Percentiles rank a stretch among this genome's conserved stretches.
phyloP scores from a whole-genome alignment of 2,329 filamentous ascomycete genomes.

The Samsoniella hepiali region DNA sequence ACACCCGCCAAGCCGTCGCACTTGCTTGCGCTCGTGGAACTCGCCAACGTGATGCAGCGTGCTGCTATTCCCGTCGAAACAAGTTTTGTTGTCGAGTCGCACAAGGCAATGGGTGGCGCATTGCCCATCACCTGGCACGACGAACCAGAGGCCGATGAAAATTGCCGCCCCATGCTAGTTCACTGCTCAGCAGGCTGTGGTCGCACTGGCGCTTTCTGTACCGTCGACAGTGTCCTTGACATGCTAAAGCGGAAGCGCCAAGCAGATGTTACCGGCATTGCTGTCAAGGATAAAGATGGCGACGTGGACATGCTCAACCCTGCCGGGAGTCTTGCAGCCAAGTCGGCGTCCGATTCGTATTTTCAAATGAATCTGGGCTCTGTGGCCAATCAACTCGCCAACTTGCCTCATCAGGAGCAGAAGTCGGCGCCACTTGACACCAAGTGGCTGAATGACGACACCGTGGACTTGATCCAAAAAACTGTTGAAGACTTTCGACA shows the following conservation, averaged over 20 bases:
- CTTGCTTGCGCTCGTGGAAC: conserved; percentile 82
- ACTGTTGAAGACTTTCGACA: conserved; percentile 88
- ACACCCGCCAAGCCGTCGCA: conserved; percentile 85
- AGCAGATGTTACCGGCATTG: conserved; percentile 28
- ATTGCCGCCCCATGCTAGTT: conserved; percentile 72
- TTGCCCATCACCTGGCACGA: conserved; percentile 47
- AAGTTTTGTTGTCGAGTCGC: conserved; percentile 33
- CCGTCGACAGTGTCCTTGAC: conserved; percentile 91
- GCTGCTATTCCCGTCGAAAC: conserved; percentile 49
- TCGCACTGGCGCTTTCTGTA: conserved; percentile 93
- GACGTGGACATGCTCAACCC: conserved; percentile 45
- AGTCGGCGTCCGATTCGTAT: conserved; percentile 19
- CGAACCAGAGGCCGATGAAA: conserved; percentile 55
- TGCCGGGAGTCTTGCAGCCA: conserved; percentile 31
- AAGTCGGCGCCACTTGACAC: conserved; percentile 39
- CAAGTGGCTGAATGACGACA: conserved; percentile 66
- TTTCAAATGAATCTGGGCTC: conserved; percentile 11
- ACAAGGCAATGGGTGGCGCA: conserved; percentile 27
- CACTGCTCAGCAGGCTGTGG: conserved; percentile 97
- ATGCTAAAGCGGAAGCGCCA: conserved; percentile 85
- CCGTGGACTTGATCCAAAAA: conserved; percentile 74
- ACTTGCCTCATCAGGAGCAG: conserved; percentile 9
- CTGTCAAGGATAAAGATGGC: conserved; percentile 35
- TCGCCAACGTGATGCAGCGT: conserved; percentile 72
- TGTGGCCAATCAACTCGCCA: conserved; percentile 5